phyloP scores from a whole-genome alignment of 495 filamentous ascomycete genomes.

The Aspergillus campestris region DNA sequence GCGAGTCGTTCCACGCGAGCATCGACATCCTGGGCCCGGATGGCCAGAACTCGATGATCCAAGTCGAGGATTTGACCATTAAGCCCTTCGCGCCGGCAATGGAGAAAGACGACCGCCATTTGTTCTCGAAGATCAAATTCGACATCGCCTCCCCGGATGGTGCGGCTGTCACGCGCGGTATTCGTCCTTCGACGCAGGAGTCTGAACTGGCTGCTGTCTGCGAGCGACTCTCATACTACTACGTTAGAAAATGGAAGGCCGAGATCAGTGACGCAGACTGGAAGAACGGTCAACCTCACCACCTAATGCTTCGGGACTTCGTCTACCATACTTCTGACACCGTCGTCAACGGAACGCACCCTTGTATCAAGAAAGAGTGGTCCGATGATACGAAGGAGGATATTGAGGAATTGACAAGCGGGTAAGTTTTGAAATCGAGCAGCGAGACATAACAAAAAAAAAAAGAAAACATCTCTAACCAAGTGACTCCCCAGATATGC shows the following conservation, averaged over 20 bases:
- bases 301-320: not conserved
- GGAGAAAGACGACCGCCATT: no score
- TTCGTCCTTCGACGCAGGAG: no score
- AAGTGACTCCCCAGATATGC: not conserved
- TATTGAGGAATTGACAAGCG: not conserved
- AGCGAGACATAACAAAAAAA: no score
- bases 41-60: no score
- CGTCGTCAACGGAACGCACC: not conserved
- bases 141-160: not conserved
- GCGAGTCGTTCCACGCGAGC: no score
- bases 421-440: no score
- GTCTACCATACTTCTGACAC: not conserved
- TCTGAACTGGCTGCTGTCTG: no score
- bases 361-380: not conserved
- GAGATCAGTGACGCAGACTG: not conserved
- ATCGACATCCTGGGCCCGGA: no score
- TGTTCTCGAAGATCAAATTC: no score
- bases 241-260: not conserved
- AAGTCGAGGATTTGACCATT: no score
- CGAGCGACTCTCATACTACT: not conserved
- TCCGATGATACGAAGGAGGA: not conserved
- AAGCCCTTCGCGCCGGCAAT: no score
- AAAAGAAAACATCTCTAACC: no score
- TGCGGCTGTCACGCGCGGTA: slow-evolving; percentile 7
- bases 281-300: not conserved